Evolutionary conservation across 2,329 filamentous ascomycete genomes (phyloP), one percentile per base, ranked within the genome.

Genomic region (Aureobasidium mangrovei): DNA sequence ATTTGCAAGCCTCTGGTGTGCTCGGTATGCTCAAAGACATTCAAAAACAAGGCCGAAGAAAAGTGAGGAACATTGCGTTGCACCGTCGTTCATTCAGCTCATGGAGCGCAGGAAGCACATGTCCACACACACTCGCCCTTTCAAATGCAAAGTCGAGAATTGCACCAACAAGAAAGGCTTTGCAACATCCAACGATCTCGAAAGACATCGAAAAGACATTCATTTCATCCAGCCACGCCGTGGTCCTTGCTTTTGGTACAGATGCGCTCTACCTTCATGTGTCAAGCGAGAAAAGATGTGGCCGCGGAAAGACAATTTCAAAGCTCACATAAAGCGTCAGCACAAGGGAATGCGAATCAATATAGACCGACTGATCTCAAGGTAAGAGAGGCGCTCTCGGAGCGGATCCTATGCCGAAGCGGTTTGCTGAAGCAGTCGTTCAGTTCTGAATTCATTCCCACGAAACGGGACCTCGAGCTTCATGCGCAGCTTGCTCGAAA

Each of bases 261-360:
- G 75, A 54, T 93, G 87, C 64, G 75, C 74, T 48, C 71, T 79
- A 4, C 69, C 69, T 5, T 63, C 71, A 26, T 89, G 85, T 62
- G 74, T 71, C 27, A 78, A 73, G 27, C 83, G 75, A 58, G 72
- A 72, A 1, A 95, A 94, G 66, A 71, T 77, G 35, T 95, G 88
- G 88, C 85, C 86, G 0, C 80, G 91, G 26, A 74, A 84, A 48
- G 91, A 96, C 68, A 96, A 96, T 64, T 95, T 95, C 67, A 84
- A 84, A 57, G 82, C 85, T 35, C 91, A 96, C 65, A 76, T 95
- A 43, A 74, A 72, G 47, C 79, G 84, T 8, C 81, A 88, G 62
- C 90, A 95, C 65, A 58, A 52, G 43, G 47, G 40, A 18, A 26
- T 54, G 45, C 56, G 29, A 9, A 35, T 53, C 10, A 40, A 53